Conservation (phyloP, 768 basidiomycete genomes). For the Tremella fuciformis region DNA sequence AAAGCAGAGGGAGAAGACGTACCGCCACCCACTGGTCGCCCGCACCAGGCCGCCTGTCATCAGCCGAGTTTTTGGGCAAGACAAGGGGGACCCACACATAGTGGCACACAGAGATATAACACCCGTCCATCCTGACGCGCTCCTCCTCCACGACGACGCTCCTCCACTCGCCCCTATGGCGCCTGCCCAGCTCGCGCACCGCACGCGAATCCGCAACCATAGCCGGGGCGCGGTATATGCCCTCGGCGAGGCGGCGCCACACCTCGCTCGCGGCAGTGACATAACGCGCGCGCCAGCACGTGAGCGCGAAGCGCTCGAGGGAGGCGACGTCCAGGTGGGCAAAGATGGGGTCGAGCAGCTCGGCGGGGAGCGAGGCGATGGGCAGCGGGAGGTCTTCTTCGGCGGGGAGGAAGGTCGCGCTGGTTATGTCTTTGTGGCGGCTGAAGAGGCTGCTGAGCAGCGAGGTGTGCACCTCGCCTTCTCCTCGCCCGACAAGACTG, state of each 20-base stretch:
- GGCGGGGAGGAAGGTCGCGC: constrained; percentile 62
- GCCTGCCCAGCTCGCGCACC: constrained; percentile 55
- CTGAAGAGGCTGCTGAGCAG: constrained; percentile 23
- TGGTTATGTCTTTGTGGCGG: constrained; percentile 13
- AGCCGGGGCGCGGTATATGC: constrained; percentile 68
- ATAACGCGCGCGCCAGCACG: constrained; percentile 71
- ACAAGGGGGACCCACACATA: constrained; percentile 53
- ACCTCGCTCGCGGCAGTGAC: constrained; percentile 71
- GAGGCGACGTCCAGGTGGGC: constrained; percentile 63
- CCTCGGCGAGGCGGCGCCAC: constrained; percentile 57
- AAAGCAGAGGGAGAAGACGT: constrained; percentile 43
- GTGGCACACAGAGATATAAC: constrained; percentile 88
- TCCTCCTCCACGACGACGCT: constrained; percentile 79
- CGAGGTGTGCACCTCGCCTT: constrained; percentile 24
- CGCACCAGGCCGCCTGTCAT: constrained; percentile 64
- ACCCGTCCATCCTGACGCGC: constrained; percentile 76
- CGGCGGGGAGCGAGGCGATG: constrained; percentile 67
- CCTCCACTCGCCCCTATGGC: constrained; percentile 66
- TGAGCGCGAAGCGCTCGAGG: constrained; percentile 72
- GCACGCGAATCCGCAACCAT: constrained; percentile 57
- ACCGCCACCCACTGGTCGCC: constrained; percentile 87
- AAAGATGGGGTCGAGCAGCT: constrained; percentile 69
- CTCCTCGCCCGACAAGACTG: not conserved
- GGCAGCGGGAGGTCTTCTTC: constrained; percentile 62
- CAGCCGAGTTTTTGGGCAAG: not conserved